phyloP scores from a whole-genome alignment of 805 yeast species.

The Priceomyces carsonii region DNA sequence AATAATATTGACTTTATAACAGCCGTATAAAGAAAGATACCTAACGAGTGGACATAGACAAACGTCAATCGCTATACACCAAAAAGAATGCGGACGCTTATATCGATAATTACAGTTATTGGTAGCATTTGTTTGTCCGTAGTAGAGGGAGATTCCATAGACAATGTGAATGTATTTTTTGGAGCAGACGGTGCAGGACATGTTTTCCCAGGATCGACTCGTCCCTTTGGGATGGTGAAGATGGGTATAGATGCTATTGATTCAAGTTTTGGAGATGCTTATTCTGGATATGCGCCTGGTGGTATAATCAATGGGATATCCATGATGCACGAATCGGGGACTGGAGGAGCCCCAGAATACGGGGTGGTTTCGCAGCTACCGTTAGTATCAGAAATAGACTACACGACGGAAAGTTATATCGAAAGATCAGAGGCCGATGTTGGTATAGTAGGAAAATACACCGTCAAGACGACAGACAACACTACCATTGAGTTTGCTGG shows the following conservation, averaged over 20 bases:
- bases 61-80: too few relatives aligned
- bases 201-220: conserved; percentile 34
- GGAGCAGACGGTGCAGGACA: conserved; percentile 36
- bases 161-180: conserved; percentile 29
- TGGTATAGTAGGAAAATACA: conserved; percentile 26
- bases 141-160: too few relatives aligned
- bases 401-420: conserved; percentile 11
- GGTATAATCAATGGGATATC: conserved; percentile 33
- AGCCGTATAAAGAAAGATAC: too few relatives aligned
- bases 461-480: conserved; percentile 17
- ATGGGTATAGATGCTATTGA: conserved; percentile 32
- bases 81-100: too few relatives aligned
- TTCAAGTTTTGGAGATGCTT: conserved; percentile 25
- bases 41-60: too few relatives aligned
- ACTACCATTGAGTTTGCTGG: conserved; percentile 28
- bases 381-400: conserved; percentile 16
- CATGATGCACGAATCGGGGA: conserved; percentile 40
- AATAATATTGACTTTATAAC: too few relatives aligned
- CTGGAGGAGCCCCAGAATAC: conserved; percentile 40
- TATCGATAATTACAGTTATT: too few relatives aligned
- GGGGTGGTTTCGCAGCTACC: conserved; percentile 35
- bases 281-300: conserved; percentile 32
- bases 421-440: conserved; percentile 16
- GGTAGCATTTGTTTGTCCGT: too few relatives aligned
- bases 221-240: conserved; percentile 40